phyloP scores from a whole-genome alignment of 768 basidiomycete genomes.

The Lyophyllum semitale region DNA sequence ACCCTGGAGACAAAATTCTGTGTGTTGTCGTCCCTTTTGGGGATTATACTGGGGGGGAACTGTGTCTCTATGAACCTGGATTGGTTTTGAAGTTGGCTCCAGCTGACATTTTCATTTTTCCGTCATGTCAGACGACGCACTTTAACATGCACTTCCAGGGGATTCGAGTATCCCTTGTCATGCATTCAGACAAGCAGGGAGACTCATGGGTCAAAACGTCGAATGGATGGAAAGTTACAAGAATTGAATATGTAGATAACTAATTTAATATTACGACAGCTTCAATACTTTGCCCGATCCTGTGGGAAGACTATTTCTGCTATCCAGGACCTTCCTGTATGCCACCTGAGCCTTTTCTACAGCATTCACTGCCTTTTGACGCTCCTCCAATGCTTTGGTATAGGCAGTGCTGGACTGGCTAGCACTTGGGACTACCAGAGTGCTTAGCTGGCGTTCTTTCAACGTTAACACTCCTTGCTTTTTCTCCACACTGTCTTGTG shows the following conservation, averaged over 20 bases:
- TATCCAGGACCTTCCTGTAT: no score
- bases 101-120: constrained; percentile 18
- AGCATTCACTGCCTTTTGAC: no score
- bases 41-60: constrained; percentile 17
- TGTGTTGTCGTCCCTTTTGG: constrained; percentile 23
- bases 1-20: constrained; percentile 20
- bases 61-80: constrained; percentile 20
- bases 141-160: constrained; percentile 24
- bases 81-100: constrained; percentile 11
- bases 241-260: not conserved
- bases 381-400: no score
- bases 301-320: no score
- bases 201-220: constrained; percentile 5
- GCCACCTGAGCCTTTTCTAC: not conserved
- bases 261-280: no score
- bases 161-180: constrained; percentile 19
- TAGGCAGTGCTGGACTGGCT: no score
- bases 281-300: not conserved
- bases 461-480: no score
- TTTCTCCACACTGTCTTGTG: no score
- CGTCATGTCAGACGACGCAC: constrained; percentile 18
- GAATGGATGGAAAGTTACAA: constrained; percentile 10
- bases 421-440: no score
- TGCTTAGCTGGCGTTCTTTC: no score
- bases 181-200: constrained; percentile 20